Percentiles rank a stretch among this genome's conserved stretches.
These are phyloP conservation scores for Geosiphon pyriformis DNA, from an alignment of 192 early-diverging fungal species.

Conservation along the genomic window DNA sequence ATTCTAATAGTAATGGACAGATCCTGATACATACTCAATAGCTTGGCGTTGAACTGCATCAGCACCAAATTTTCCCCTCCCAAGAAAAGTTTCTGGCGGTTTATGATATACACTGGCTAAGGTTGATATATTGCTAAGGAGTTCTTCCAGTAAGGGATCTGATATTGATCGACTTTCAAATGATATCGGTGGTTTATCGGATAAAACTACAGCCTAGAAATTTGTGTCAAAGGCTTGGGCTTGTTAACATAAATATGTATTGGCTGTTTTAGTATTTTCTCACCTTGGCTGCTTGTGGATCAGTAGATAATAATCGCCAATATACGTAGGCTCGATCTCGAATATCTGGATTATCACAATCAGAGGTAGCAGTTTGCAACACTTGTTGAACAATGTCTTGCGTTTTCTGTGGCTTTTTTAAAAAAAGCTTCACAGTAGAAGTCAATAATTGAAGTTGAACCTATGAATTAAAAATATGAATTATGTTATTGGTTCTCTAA, in stretches of 20 bases:
- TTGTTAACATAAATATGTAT: neutral
- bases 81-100: conserved; percentile 73
- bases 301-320: conserved; percentile 92
- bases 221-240: conserved; percentile 9
- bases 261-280: neutral
- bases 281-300: conserved; percentile 89
- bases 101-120: conserved; percentile 96
- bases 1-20: neutral
- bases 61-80: conserved; percentile 52
- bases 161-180: conserved; percentile 61
- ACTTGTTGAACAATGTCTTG: conserved; percentile 85
- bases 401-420: conserved; percentile 79
- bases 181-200: conserved; percentile 83
- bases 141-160: conserved; percentile 74
- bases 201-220: conserved; percentile 71
- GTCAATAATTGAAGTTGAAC: conserved; percentile 92
- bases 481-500: too few species aligned
- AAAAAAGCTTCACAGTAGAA: conserved; percentile 89
- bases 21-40: conserved; percentile 39
- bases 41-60: conserved; percentile 46
- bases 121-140: conserved; percentile 80
- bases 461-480: too few species aligned
- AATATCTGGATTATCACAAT: conserved; percentile 91
- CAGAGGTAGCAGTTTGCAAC: conserved; percentile 82
- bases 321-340: conserved; percentile 96